Conservation (phyloP, 805 yeast species). For the Wickerhamomyces canadensis region DNA sequence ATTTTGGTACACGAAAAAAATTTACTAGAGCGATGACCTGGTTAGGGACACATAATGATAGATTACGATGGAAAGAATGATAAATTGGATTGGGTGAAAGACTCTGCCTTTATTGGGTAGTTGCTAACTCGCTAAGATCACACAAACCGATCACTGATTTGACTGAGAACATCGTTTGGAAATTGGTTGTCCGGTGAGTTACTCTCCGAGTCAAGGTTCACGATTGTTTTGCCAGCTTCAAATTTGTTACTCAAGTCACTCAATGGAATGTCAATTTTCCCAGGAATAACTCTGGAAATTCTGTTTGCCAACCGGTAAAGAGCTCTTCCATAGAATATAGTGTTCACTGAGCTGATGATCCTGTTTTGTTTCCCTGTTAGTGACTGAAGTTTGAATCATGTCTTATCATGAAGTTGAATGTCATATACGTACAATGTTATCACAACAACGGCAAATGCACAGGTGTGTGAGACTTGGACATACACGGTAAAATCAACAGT, state of each 20-base stretch:
- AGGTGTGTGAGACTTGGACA: not conserved
- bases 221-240: not conserved
- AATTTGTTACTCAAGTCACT: not conserved
- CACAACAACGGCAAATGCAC: not conserved
- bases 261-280: not conserved
- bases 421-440: not conserved
- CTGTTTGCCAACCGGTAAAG: slow-evolving; percentile 5
- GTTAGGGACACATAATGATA: not conserved
- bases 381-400: not conserved
- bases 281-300: not conserved
- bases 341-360: not conserved
- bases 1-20: not conserved
- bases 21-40: not conserved
- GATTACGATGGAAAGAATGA: no score
- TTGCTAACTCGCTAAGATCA: no score
- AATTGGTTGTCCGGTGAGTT: not conserved
- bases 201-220: not conserved
- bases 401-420: not conserved
- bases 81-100: no score
- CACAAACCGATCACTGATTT: not conserved
- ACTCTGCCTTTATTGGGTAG: no score
- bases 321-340: slow-evolving; percentile 2
- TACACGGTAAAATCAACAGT: not conserved
- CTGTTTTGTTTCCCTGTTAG: not conserved
- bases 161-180: not conserved